Evolutionary conservation across 257 asterid genomes (phyloP), one percentile per base, ranked within the genome.

Genomic region (Fraxinus americana): DNA sequence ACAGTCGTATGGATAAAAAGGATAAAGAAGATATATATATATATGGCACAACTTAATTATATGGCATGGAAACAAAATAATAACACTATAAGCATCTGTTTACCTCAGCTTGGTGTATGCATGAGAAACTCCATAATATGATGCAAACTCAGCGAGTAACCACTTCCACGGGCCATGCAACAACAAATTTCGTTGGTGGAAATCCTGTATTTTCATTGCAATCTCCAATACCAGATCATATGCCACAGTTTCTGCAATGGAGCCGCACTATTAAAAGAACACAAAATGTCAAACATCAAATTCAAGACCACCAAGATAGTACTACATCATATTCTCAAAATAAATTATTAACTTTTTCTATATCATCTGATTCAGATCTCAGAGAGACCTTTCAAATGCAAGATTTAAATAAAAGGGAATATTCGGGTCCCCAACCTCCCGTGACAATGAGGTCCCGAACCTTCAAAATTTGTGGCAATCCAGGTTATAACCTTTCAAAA

Each of bases 231-330:
- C 88, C 10, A 87, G 76, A 83, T 87, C 91, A 83, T 87, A 87
- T 36, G 89, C 91, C 74, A 87, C 91, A 43, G 91, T 87, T 79
- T 87, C 91, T 61, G 87, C 91, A 34, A 87, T 87, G 43, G 91
- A 85, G 34, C 91, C 91, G 74, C 91, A 87, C 91, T 87, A 70
- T 25, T 32, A 48, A 43, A 66, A 68, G 76, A 41, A 21, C 73
- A 65, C 35, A 63, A 63, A 63, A 63, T 63, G 69, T 63, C 35
- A 63, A 61, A 25, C 19, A 10, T 63, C 30, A 25, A 61, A 61
- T 23, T 61, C 5, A 21, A 52, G 61, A 16, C 65, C 65, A 54
- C 11, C 65, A 54, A 54, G 21, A 14, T 16, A 48, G 57, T 54
- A 19, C 11, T 48, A 48, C 27, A n/a, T n/a, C 27, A 54, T 7